Evolutionary conservation across 352 stramenopile genomes (phyloP), one percentile per base, ranked within the genome.

Genomic region (Phytophthora capsici): DNA sequence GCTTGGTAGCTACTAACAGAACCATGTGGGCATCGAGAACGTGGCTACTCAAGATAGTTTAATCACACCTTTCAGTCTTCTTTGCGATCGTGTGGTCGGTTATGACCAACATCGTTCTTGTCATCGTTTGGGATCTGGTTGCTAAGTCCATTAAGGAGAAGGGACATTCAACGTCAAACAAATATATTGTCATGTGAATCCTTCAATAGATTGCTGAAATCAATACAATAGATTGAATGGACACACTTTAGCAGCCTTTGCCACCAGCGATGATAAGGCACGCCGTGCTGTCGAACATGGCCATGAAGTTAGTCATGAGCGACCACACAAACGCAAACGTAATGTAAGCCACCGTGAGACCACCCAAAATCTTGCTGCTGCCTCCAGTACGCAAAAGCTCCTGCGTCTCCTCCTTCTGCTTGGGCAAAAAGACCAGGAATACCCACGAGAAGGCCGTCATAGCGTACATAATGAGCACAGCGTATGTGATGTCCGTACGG

Each of bases 261-360:
- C 74, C 75, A 20, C 75, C 75, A 13, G 62, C 75, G 57, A 84
- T 75, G 1, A 66, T 44, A 16, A 80, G 30, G 32, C 75, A 83
- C 30, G 61, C 69, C n/a, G 74, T 82, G 26, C 59, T 66, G 37
- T 72, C 61, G 45, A 65, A 78, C 13, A 80, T 80, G 13, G 63
- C 71, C 59, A 81, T 66, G 37, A 75, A 62, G 45, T 78, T 78
- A 36, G 63, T 69, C 66, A 69, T 76, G 9, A 80, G 28, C 2
- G 74, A 80, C 64, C 74, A 82, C 0, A 68, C 5, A 12, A 80
- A 57, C 0, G 63, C 66, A 25, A 80, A 66, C 0, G 43, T 30
- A 4, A 84, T 17, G 46, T 75, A 73, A 32, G 36, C 23, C 19
- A 79, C 46, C 7, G 71, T 78, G n/a, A 75, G 2, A 9, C 37